Conservation (phyloP, 106 monocot genomes). For the Triglochin maritima region DNA sequence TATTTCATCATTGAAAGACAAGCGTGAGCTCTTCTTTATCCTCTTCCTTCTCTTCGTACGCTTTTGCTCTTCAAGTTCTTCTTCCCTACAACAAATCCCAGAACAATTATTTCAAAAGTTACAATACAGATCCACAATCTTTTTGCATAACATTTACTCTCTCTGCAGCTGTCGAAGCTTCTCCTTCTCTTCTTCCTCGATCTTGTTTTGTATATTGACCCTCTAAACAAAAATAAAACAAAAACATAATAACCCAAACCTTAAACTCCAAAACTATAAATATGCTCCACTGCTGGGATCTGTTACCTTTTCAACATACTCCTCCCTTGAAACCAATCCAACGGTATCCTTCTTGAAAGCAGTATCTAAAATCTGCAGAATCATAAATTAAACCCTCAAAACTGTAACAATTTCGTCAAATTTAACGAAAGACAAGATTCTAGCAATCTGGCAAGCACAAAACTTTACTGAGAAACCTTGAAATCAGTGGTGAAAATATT, state of each 20-base stretch:
- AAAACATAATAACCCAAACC: neutral
- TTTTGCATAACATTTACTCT: conserved; percentile 42
- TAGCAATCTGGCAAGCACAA: neutral
- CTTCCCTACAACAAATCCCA: conserved; percentile 44
- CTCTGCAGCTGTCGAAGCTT: conserved; percentile 87
- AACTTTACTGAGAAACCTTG: no score
- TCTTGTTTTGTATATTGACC: conserved; percentile 89
- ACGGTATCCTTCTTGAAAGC: conserved; percentile 99
- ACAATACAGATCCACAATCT: neutral
- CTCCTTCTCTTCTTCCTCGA: conserved; percentile 99
- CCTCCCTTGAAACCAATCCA: conserved; percentile 91
- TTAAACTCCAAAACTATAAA: neutral
- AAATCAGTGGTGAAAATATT: no score
- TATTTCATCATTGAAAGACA: conserved; percentile 84
- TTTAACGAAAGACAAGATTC: neutral
- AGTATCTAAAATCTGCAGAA: conserved; percentile 82
- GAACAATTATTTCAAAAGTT: neutral
- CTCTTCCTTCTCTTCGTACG: conserved; percentile 88
- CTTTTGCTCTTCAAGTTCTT: conserved; percentile 80
- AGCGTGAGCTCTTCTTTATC: conserved; percentile 68
- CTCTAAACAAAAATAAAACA: conserved; percentile 37
- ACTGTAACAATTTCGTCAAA: neutral
- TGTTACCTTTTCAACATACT: conserved; percentile 98
- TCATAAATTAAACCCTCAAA: neutral
- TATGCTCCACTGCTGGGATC: neutral